phyloP scores from a whole-genome alignment of 768 basidiomycete species.

The Mycena galopus region DNA sequence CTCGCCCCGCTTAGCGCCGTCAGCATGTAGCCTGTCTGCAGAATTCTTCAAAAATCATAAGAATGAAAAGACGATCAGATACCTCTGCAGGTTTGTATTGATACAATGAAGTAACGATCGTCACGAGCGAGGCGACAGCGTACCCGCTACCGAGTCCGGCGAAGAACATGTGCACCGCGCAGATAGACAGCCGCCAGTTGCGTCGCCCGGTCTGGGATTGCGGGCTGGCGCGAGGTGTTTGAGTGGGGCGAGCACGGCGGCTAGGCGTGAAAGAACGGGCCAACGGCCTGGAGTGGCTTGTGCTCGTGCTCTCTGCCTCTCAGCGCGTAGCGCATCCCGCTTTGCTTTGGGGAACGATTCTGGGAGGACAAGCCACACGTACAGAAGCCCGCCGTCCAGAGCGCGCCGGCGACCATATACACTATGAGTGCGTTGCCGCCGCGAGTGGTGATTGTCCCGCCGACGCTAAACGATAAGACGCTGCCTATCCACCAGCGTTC shows the following conservation, averaged over 20 bases:
- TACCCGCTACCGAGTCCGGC: conserved; percentile 35
- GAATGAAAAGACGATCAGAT: background rate
- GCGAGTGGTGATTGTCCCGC: conserved; percentile 46
- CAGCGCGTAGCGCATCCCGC: conserved; percentile 32
- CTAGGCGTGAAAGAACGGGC: background rate
- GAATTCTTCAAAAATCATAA: background rate
- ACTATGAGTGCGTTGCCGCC: conserved; percentile 41
- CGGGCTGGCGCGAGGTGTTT: conserved; percentile 39
- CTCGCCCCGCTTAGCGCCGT: conserved; percentile 34
- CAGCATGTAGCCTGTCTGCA: conserved; percentile 45
- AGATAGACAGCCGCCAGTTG: conserved; percentile 48
- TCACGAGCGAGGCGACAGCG: conserved; percentile 32
- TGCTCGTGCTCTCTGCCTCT: conserved; percentile 5
- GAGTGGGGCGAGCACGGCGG: conserved; percentile 41
- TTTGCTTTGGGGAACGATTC: conserved; percentile 47
- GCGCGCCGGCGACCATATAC: conserved; percentile 32
- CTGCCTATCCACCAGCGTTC: conserved; percentile 33
- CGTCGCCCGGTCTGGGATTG: conserved; percentile 34
- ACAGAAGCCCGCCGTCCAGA: conserved; percentile 40
- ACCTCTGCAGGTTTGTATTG: conserved; percentile 46
- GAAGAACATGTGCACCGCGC: conserved; percentile 44
- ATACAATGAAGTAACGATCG: conserved; percentile 43
- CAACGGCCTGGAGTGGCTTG: background rate
- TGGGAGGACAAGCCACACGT: conserved; percentile 41
- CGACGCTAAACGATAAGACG: conserved; percentile 43